Percentiles rank a stretch among this genome's conserved stretches.
phyloP scores from a whole-genome alignment of 129 eudicot genomes.

The Glebionis coronaria region DNA sequence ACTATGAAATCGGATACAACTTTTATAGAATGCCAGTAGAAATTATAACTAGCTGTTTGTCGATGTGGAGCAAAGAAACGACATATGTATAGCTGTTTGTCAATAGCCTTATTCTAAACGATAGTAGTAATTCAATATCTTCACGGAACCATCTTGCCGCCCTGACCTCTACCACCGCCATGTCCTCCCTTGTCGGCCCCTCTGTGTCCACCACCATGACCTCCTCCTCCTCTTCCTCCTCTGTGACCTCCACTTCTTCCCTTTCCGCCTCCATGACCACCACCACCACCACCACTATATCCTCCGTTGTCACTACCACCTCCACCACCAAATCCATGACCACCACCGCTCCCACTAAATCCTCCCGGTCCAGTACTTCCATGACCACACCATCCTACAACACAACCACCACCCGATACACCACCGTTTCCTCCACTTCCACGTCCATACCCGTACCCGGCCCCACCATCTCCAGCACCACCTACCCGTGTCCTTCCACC shows the following conservation, averaged over 20 bases:
- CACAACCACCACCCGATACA: constrained; percentile 30
- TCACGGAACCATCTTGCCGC: background rate
- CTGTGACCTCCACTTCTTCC: constrained; percentile 12
- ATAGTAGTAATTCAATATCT: constrained; percentile 15
- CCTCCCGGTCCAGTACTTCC: constrained; percentile 38
- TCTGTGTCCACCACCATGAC: constrained; percentile 24
- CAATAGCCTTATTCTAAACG: constrained; percentile 26
- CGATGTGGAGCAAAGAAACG: background rate
- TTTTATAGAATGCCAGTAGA: no score
- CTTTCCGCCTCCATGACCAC: constrained; percentile 9
- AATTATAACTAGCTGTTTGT: no score
- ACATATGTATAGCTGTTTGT: constrained; percentile 13
- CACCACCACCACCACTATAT: constrained; percentile 1
- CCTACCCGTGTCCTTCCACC: constrained; percentile 12
- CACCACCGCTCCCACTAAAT: constrained; percentile 26
- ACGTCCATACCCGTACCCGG: constrained; percentile 23
- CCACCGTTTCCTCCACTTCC: constrained; percentile 33
- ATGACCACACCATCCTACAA: constrained; percentile 36
- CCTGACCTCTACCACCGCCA: constrained; percentile 4
- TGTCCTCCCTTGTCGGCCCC: background rate
- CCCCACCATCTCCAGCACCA: no score
- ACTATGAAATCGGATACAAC: no score
- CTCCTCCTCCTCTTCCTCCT: constrained; percentile 29
- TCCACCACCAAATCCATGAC: constrained; percentile 17
- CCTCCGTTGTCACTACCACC: constrained; percentile 22